These are phyloP conservation scores for Lophiotrema nucula DNA, from an alignment of 495 filamentous ascomycete species.

Conservation along the genomic window DNA sequence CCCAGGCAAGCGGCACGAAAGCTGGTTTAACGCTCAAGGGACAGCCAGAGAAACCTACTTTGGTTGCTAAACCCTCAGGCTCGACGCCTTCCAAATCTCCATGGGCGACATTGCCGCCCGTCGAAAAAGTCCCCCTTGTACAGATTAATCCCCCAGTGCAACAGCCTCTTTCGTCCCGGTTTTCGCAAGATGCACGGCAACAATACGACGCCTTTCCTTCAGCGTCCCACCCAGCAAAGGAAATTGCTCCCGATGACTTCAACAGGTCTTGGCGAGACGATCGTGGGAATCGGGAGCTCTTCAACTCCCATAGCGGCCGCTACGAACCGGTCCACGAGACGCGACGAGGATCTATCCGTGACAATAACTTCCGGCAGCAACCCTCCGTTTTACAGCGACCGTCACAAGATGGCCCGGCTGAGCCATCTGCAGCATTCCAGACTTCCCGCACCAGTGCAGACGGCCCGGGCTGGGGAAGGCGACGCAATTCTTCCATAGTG, in stretches of 20 bases:
- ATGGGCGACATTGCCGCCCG: conserved; percentile 81
- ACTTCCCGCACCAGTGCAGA: conserved; percentile 69
- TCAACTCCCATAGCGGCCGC: conserved; percentile 88
- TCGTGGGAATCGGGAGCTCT: conserved; percentile 69
- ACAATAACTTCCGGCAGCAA: conserved; percentile 67
- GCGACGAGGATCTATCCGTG: conserved; percentile 66
- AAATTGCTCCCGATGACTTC: conserved; percentile 94
- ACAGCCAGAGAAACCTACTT: conserved; percentile 68
- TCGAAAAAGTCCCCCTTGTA: conserved; percentile 75
- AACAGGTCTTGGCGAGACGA: conserved; percentile 81
- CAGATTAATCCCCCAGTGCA: conserved; percentile 49
- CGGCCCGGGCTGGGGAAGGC: conserved; percentile 65
- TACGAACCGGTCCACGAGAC: conserved; percentile 84
- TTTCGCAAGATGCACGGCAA: conserved; percentile 35
- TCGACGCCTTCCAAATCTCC: conserved; percentile 80
- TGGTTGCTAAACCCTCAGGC: conserved; percentile 76
- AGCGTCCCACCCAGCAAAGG: conserved; percentile 55
- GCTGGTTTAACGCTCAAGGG: conserved; percentile 59
- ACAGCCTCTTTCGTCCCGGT: conserved; percentile 29
- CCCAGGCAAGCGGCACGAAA: conserved; percentile 16
- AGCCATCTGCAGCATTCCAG: conserved; percentile 90
- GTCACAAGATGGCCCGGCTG: conserved; percentile 67
- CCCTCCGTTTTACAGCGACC: conserved; percentile 80
- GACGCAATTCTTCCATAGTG: conserved; percentile 89
- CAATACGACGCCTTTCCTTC: conserved; percentile 47